Evolutionary conservation across 352 stramenopile genomes (phyloP).

Genomic region (Globisporangium radiosum): DNA sequence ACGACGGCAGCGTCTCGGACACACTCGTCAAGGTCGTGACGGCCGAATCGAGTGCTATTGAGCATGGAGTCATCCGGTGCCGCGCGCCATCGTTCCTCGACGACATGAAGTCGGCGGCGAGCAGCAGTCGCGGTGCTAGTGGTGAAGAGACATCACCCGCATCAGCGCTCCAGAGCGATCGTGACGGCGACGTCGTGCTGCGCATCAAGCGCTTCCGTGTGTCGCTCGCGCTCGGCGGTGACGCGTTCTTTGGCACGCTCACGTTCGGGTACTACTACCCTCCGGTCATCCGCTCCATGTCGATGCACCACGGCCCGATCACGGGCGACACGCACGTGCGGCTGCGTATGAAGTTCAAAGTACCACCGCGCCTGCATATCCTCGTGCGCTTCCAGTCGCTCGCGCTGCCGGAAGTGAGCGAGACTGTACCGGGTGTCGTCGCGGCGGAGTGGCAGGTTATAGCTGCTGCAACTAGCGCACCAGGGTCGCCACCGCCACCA

Average conservation of each 20-base stretch:
- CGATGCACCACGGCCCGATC: conserved; percentile 56
- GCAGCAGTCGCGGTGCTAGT: too few species aligned
- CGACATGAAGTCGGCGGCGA: conserved; percentile 23
- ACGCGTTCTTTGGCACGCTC: conserved; percentile 37
- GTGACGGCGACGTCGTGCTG: conserved; percentile 6
- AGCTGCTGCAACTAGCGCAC: background rate
- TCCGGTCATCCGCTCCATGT: conserved; percentile 50
- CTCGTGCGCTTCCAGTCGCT: conserved; percentile 51
- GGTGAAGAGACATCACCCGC: too few species aligned
- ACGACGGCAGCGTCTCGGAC: conserved; percentile 16
- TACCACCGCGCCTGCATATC: conserved; percentile 36
- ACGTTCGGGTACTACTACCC: conserved; percentile 52
- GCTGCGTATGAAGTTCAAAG: conserved; percentile 69
- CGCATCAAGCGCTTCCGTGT: conserved; percentile 31
- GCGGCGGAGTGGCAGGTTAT: background rate
- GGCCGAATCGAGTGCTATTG: conserved; percentile 11
- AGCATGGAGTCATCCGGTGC: conserved; percentile 25
- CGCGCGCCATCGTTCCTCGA: conserved; percentile 50
- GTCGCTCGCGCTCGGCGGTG: conserved; percentile 30
- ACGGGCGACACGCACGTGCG: conserved; percentile 48
- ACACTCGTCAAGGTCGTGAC: conserved; percentile 27
- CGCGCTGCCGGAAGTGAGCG: conserved; percentile 12
- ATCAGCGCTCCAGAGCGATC: conserved; percentile 5
- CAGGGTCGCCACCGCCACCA: background rate
- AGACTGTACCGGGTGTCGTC: conserved; percentile 17